phyloP scores from a whole-genome alignment of 106 monocot species.

The Vanilla planifolia region DNA sequence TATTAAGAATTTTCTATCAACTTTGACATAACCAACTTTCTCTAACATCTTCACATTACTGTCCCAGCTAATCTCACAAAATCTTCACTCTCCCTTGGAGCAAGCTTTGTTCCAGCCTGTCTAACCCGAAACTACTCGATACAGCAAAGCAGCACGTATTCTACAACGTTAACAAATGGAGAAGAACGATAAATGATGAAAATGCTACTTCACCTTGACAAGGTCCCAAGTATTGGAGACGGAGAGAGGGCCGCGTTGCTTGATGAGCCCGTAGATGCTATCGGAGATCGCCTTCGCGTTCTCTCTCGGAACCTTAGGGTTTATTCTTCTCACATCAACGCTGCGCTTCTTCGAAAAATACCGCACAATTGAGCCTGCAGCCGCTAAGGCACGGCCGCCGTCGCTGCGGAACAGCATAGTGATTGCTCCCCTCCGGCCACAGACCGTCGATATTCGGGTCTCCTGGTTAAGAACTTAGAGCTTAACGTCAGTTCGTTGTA shows the following conservation, averaged over 20 bases:
- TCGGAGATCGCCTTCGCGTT: constrained; percentile 66
- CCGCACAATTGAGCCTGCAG: constrained; percentile 28
- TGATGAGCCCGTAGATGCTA: constrained; percentile 60
- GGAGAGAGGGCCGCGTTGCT: constrained; percentile 70
- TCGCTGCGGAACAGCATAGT: constrained; percentile 33
- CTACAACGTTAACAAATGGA: too few relatives aligned
- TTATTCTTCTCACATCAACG: constrained; percentile 49
- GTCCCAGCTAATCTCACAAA: too few relatives aligned
- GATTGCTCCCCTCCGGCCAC: not conserved
- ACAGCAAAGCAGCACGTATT: too few relatives aligned
- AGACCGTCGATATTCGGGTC: too few relatives aligned
- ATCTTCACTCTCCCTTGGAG: too few relatives aligned
- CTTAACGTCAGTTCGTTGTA: too few relatives aligned
- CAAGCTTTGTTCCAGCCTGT: too few relatives aligned
- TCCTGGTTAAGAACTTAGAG: too few relatives aligned
- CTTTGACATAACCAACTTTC: too few relatives aligned
- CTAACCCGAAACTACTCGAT: too few relatives aligned
- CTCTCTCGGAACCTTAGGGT: constrained; percentile 88
- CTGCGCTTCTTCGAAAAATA: constrained; percentile 56
- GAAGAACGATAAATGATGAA: not conserved
- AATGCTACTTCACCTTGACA: constrained; percentile 68
- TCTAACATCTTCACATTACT: too few relatives aligned
- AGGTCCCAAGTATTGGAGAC: constrained; percentile 78
- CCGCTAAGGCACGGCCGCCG: constrained; percentile 13
- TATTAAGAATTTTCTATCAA: too few relatives aligned